phyloP scores from a whole-genome alignment of 352 stramenopile genomes.

The Pythium utonaiense region DNA sequence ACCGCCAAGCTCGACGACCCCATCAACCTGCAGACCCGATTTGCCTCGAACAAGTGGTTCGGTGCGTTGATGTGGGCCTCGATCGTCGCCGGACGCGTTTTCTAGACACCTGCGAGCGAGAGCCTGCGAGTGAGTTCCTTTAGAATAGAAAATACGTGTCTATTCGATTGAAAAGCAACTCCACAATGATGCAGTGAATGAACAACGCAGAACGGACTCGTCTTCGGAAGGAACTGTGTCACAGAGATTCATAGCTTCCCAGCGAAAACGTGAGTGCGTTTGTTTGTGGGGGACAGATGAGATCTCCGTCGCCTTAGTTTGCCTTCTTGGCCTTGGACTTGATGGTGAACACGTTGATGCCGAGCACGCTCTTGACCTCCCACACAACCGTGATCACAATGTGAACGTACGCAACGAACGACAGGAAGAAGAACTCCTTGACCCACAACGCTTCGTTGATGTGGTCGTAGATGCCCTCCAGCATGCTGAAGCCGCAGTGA shows the following conservation, averaged over 20 bases:
- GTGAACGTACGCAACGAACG: constrained; percentile 78
- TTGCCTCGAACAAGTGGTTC: constrained; percentile 93
- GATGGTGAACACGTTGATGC: constrained; percentile 81
- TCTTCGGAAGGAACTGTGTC: constrained; percentile 15
- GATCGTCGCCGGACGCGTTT: constrained; percentile 71
- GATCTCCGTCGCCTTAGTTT: not conserved
- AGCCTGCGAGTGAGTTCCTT: not conserved
- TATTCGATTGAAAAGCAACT: not conserved
- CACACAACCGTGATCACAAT: constrained; percentile 86
- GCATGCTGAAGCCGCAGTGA: constrained; percentile 78
- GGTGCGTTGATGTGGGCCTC: constrained; percentile 81
- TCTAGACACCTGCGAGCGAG: no score
- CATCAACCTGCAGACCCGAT: constrained; percentile 91
- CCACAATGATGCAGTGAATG: not conserved
- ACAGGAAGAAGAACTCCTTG: constrained; percentile 89
- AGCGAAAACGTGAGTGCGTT: constrained; percentile 14
- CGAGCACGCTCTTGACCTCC: constrained; percentile 84
- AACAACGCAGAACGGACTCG: constrained; percentile 18
- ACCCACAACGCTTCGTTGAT: constrained; percentile 81
- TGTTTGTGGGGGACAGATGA: not conserved
- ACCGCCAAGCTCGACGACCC: constrained; percentile 94
- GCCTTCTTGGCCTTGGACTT: constrained; percentile 27
- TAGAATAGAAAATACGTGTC: constrained; percentile 16
- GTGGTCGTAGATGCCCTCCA: constrained; percentile 78
- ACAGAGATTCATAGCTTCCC: constrained; percentile 1